These are phyloP conservation scores for Dactylellina parvicollis DNA, from an alignment of 2,329 filamentous ascomycete species.

Conservation along the genomic window DNA sequence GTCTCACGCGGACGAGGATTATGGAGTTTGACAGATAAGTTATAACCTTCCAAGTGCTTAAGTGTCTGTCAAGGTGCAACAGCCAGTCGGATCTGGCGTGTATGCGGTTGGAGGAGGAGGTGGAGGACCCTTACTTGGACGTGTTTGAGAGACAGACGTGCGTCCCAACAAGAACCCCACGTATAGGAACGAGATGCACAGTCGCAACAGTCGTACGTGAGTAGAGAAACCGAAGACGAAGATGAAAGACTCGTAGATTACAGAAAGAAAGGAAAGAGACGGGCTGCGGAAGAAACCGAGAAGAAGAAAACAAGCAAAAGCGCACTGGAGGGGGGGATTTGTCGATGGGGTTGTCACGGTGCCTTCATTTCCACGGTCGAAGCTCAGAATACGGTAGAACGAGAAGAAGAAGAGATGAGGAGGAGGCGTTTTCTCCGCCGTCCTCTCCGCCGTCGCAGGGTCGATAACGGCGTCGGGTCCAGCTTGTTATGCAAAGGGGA, in stretches of 20 bases:
- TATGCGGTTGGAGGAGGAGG: neutral
- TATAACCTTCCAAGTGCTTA: neutral
- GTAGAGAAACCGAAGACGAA: neutral
- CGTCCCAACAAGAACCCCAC: neutral
- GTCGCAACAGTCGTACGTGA: too few relatives aligned
- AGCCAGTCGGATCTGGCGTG: too few relatives aligned
- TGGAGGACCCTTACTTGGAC: neutral
- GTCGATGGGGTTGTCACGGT: slow-evolving; percentile 39
- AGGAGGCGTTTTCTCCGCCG: slow-evolving; percentile 44
- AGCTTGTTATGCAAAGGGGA: slow-evolving; percentile 24
- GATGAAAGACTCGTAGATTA: neutral
- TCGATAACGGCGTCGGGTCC: slow-evolving; percentile 29
- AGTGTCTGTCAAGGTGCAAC: neutral
- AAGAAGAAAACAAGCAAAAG: slow-evolving; percentile 27
- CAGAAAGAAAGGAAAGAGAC: slow-evolving; percentile 8
- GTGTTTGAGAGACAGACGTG: neutral
- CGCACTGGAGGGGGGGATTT: slow-evolving; percentile 31
- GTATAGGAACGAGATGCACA: too few relatives aligned
- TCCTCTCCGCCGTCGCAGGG: slow-evolving; percentile 46
- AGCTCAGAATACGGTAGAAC: neutral
- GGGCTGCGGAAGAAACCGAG: neutral
- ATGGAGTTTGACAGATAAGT: slow-evolving; percentile 7
- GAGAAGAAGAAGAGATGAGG: too few relatives aligned
- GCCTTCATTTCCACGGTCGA: slow-evolving; percentile 50
- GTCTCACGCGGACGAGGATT: slow-evolving; percentile 3